Evolutionary conservation across 2,329 filamentous ascomycete genomes (phyloP).

Genomic region (Colletotrichum agaves): DNA sequence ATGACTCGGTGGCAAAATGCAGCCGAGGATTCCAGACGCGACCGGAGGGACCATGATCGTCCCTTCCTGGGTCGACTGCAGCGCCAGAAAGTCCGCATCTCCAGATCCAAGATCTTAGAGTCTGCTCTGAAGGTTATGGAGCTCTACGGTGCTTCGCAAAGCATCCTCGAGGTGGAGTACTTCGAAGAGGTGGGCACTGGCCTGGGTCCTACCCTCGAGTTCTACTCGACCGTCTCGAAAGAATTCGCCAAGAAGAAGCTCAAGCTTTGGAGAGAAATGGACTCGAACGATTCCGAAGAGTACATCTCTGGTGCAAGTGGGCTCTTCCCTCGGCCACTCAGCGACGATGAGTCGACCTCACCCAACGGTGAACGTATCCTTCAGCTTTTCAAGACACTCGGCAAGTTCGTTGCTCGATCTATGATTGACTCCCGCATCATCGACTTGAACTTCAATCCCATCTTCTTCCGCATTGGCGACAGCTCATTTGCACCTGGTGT

Average conservation of each 20-base stretch:
- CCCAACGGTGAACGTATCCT: conserved; percentile 89
- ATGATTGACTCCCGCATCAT: conserved; percentile 99
- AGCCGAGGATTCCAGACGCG: conserved; percentile 81
- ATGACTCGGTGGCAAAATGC: conserved; percentile 98
- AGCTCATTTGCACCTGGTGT: conserved; percentile 68
- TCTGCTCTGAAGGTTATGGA: conserved; percentile 99
- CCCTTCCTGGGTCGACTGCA: conserved; percentile 92
- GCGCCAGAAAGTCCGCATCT: conserved; percentile 98
- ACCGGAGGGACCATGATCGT: conserved; percentile 83
- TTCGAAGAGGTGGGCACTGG: conserved; percentile 99
- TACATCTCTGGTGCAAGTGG: conserved; percentile 88
- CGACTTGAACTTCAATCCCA: conserved; percentile 96
- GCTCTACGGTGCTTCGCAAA: conserved; percentile 95
- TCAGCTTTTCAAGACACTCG: conserved; percentile 90
- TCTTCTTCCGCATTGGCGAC: conserved; percentile 95
- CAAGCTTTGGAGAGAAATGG: conserved; percentile 94
- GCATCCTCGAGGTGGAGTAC: conserved; percentile 96
- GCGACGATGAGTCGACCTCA: conserved; percentile 76
- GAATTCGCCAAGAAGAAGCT: conserved; percentile 98
- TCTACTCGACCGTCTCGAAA: conserved; percentile 96
- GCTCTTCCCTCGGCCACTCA: conserved; percentile 92
- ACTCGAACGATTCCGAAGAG: conserved; percentile 76
- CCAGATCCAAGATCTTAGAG: conserved; percentile 91
- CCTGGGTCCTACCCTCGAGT: conserved; percentile 93
- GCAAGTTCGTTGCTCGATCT: conserved; percentile 96